Evolutionary conservation across 306 rosid species (phyloP).

Genomic region (Acmispon strigosus): DNA sequence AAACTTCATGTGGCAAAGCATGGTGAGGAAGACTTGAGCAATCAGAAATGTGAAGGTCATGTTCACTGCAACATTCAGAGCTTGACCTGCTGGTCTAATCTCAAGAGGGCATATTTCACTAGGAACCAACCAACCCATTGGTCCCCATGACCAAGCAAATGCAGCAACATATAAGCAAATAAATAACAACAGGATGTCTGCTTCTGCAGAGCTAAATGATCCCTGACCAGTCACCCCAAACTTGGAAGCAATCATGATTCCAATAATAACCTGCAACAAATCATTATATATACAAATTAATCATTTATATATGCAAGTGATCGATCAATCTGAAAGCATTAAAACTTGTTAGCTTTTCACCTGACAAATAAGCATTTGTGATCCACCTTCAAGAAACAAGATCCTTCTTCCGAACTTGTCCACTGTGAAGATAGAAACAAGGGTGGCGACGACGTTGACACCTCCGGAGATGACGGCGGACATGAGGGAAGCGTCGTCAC

Average conservation of each 20-base stretch:
- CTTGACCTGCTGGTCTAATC: conserved; percentile 53
- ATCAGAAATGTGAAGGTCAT: conserved; percentile 43
- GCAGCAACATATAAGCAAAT: conserved; percentile 58
- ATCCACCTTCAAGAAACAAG: conserved; percentile 21
- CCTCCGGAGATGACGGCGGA: conserved; percentile 21
- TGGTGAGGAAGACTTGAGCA: conserved; percentile 41
- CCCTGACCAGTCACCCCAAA: conserved; percentile 47
- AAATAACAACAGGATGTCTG: conserved; percentile 28
- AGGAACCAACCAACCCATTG: conserved; percentile 60
- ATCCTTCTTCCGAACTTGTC: conserved; percentile 22
- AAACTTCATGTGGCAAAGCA: conserved; percentile 55
- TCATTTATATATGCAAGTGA: not conserved
- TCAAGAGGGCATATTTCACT: conserved; percentile 54
- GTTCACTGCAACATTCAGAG: conserved; percentile 47
- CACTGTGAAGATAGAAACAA: conserved; percentile 11
- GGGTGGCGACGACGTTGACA: conserved; percentile 24
- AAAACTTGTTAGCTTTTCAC: not conserved
- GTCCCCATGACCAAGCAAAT: conserved; percentile 78
- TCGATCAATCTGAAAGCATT: not conserved
- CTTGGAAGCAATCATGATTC: conserved; percentile 17
- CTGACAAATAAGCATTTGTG: conserved; percentile 26
- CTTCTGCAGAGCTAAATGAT: conserved; percentile 5
- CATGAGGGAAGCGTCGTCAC: conserved; percentile 21
- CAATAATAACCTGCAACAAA: conserved; percentile 22
- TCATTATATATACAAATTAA: not conserved